Percentiles rank a stretch among this genome's conserved stretches.
Evolutionary conservation across 2,329 filamentous ascomycete species (phyloP).

Genomic region (Periconia digitata): DNA sequence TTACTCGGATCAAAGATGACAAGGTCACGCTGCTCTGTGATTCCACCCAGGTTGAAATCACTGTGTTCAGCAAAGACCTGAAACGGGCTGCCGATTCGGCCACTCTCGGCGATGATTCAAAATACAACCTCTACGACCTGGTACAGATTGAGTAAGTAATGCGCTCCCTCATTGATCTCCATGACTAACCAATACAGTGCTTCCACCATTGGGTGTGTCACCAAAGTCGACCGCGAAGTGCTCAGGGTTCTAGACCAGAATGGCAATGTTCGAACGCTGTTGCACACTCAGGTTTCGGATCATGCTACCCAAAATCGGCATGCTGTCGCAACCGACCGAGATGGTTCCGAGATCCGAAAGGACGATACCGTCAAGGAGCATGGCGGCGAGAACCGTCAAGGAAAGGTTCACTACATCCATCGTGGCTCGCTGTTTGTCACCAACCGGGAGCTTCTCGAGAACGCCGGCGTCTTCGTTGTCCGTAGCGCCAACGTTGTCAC

Average conservation of each 20-base stretch:
- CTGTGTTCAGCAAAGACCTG: slow-evolving; percentile 96
- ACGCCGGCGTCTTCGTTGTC: slow-evolving; percentile 86
- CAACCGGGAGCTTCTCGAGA: slow-evolving; percentile 80
- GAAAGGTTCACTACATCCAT: slow-evolving; percentile 91
- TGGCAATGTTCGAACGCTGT: slow-evolving; percentile 75
- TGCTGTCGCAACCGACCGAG: slow-evolving; percentile 88
- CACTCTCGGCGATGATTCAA: slow-evolving; percentile 79
- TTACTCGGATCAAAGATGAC: slow-evolving; percentile 90
- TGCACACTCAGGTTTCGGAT: slow-evolving; percentile 90
- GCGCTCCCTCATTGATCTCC: background rate
- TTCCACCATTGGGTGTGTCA: slow-evolving; percentile 87
- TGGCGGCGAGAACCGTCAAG: slow-evolving; percentile 79
- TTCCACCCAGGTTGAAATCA: slow-evolving; percentile 89
- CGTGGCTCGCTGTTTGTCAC: slow-evolving; percentile 90
- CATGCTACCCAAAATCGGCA: slow-evolving; percentile 80
- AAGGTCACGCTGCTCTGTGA: slow-evolving; percentile 91
- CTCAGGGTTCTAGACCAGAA: slow-evolving; percentile 89
- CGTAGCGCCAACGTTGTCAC: slow-evolving; percentile 84
- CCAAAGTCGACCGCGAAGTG: slow-evolving; percentile 94
- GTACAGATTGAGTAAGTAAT: slow-evolving; percentile 78
- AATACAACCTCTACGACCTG: slow-evolving; percentile 89
- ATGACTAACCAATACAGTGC: slow-evolving; percentile 50
- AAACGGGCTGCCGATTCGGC: slow-evolving; percentile 91
- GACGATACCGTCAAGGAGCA: slow-evolving; percentile 93
- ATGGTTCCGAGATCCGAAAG: slow-evolving; percentile 86